Percentiles rank a stretch among this genome's conserved stretches.
These are phyloP conservation scores for Pyracantha coccinea DNA, from an alignment of 331 rosid genomes.

Conservation along the genomic window DNA sequence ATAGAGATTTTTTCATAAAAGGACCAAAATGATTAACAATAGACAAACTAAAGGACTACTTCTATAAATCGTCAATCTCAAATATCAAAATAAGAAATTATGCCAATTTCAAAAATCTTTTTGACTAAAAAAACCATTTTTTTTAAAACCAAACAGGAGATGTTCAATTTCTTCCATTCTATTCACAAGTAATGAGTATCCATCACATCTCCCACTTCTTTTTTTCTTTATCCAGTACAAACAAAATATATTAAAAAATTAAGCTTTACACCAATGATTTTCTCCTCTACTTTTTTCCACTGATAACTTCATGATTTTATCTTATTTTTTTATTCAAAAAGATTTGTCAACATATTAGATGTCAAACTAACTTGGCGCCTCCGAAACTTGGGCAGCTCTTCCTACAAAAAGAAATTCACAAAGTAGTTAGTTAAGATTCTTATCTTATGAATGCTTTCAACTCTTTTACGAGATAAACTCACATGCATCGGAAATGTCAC, in stretches of 20 bases:
- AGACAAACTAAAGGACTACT: rapidly evolving
- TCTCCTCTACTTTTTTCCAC: neutral
- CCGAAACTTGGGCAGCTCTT: constrained; percentile 1
- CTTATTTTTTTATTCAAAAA: neutral
- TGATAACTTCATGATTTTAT: neutral
- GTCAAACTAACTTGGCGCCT: constrained; percentile 10
- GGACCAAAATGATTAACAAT: too few relatives aligned
- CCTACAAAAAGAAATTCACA: constrained; percentile 28
- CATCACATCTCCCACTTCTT: constrained; percentile 9
- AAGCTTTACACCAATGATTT: neutral
- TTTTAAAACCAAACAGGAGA: neutral
- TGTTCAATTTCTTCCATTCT: neutral
- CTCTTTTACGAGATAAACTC: neutral
- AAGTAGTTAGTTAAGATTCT: neutral
- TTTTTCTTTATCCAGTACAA: neutral
- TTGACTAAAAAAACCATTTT: too few relatives aligned
- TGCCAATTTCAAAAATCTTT: too few relatives aligned
- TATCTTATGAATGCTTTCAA: neutral
- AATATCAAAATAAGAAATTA: too few relatives aligned
- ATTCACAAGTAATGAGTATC: constrained; percentile 7
- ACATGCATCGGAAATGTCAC: rapidly evolving
- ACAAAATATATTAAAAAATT: neutral
- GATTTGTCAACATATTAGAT: neutral
- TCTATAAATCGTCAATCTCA: too few relatives aligned
- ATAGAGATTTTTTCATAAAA: too few relatives aligned